These are phyloP conservation scores for Tylopilus balloui DNA, from an alignment of 768 basidiomycete genomes.

Conservation along the genomic window DNA sequence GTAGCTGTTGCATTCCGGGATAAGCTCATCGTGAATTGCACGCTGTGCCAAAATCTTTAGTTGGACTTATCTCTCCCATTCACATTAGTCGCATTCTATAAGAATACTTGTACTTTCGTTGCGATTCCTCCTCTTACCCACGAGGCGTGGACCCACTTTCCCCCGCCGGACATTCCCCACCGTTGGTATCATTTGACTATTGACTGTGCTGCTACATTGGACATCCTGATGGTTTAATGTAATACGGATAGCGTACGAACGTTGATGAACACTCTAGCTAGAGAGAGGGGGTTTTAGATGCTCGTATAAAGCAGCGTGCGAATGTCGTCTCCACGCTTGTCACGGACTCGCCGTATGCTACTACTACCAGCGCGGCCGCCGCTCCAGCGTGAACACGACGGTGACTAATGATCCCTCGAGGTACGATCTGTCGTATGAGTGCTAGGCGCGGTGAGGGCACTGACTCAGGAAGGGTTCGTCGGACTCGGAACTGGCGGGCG, in stretches of 20 bases:
- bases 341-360: background rate
- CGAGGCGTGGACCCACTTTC: conserved; percentile 13
- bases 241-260: conserved; percentile 23
- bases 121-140: background rate
- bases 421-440: no score
- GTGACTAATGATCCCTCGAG: no score
- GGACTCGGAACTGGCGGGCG: no score
- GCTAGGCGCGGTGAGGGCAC: no score
- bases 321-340: background rate
- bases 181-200: conserved; percentile 10
- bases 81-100: conserved; percentile 28
- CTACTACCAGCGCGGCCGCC: no score
- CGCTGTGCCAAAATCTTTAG: conserved; percentile 65
- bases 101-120: conserved; percentile 27
- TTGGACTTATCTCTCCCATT: conserved; percentile 31
- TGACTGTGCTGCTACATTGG: conserved; percentile 11
- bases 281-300: conserved; percentile 2
- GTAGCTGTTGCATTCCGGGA: conserved; percentile 60
- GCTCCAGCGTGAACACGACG: no score
- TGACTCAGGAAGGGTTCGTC: no score
- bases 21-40: conserved; percentile 56
- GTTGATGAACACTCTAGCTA: conserved; percentile 12
- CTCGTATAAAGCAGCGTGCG: background rate
- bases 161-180: conserved; percentile 11
- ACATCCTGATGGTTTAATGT: conserved; percentile 16